Conservation (phyloP, 2,329 filamentous ascomycete genomes). For the Xylogone sp. region DNA sequence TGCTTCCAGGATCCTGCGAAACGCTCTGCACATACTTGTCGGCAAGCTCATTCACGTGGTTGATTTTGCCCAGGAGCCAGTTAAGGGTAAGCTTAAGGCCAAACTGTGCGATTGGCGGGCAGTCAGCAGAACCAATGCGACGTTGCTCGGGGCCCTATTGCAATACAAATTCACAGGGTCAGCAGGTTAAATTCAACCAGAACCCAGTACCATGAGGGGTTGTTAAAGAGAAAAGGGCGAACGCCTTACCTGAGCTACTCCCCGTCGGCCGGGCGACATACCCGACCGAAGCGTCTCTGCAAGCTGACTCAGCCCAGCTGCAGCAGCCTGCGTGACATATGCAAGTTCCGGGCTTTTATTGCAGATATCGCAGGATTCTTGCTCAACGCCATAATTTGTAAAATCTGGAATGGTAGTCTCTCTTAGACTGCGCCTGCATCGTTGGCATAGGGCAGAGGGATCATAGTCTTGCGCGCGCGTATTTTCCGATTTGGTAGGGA, state of each 20-base stretch:
- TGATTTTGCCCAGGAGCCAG: slow-evolving; percentile 24
- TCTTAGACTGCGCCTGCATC: slow-evolving; percentile 14
- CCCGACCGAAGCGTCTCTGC: slow-evolving; percentile 22
- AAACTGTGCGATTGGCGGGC: slow-evolving; percentile 21
- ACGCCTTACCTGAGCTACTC: slow-evolving; percentile 17
- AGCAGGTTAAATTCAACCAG: slow-evolving; percentile 8
- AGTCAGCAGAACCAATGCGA: slow-evolving; percentile 13
- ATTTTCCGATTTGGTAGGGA: background rate
- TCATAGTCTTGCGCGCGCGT: background rate
- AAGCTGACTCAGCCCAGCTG: slow-evolving; percentile 23
- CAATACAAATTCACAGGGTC: slow-evolving; percentile 8
- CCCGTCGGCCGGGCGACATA: slow-evolving; percentile 19
- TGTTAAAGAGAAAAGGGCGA: background rate
- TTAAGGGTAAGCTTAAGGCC: slow-evolving; percentile 23
- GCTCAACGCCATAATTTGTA: background rate
- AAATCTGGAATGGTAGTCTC: background rate
- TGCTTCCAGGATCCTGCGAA: slow-evolving; percentile 9
- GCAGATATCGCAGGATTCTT: slow-evolving; percentile 18
- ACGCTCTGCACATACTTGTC: slow-evolving; percentile 22
- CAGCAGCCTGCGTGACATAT: slow-evolving; percentile 18
- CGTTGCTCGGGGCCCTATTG: slow-evolving; percentile 12
- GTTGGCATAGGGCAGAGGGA: slow-evolving; percentile 11
- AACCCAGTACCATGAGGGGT: slow-evolving; percentile 2
- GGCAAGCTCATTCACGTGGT: slow-evolving; percentile 24
- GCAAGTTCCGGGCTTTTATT: slow-evolving; percentile 18